Percentiles rank a stretch among this genome's conserved stretches.
These are phyloP conservation scores for Elsinoe perseae DNA, from an alignment of 2,329 filamentous ascomycete genomes.

Conservation along the genomic window DNA sequence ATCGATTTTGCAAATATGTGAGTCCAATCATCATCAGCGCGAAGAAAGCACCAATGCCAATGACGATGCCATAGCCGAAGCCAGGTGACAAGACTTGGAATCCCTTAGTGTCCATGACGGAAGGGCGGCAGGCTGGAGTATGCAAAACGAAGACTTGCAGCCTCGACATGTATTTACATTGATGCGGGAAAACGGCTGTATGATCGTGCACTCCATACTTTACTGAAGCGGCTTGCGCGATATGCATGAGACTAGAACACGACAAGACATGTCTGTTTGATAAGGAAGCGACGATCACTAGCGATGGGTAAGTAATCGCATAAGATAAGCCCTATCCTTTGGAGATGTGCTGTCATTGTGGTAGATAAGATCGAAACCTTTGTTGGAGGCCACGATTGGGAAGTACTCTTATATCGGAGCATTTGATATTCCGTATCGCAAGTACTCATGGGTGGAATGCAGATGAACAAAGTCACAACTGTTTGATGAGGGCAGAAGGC, in stretches of 20 bases:
- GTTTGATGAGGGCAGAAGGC: too few relatives aligned
- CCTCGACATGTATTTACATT: too few relatives aligned
- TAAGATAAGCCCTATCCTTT: background rate
- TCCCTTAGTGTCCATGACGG: background rate
- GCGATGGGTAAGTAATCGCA: too few relatives aligned
- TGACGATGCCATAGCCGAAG: slow-evolving; percentile 51
- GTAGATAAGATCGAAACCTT: background rate
- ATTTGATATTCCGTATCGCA: too few relatives aligned
- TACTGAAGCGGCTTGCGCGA: background rate
- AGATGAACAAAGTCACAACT: too few relatives aligned
- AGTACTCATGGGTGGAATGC: too few relatives aligned
- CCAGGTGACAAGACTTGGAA: slow-evolving; percentile 1
- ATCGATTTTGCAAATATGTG: slow-evolving; percentile 34
- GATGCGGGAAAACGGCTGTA: background rate
- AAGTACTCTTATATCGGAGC: too few relatives aligned
- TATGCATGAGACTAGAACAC: background rate
- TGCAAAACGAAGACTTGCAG: background rate
- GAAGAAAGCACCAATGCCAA: slow-evolving; percentile 66
- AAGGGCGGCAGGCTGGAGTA: background rate
- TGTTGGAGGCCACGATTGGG: too few relatives aligned
- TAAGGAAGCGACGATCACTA: background rate
- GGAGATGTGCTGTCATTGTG: background rate
- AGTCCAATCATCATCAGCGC: slow-evolving; percentile 38
- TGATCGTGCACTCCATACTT: background rate
- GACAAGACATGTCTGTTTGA: background rate